Conservation (phyloP, 2,329 filamentous ascomycete species). For the Penicillium sp. region DNA sequence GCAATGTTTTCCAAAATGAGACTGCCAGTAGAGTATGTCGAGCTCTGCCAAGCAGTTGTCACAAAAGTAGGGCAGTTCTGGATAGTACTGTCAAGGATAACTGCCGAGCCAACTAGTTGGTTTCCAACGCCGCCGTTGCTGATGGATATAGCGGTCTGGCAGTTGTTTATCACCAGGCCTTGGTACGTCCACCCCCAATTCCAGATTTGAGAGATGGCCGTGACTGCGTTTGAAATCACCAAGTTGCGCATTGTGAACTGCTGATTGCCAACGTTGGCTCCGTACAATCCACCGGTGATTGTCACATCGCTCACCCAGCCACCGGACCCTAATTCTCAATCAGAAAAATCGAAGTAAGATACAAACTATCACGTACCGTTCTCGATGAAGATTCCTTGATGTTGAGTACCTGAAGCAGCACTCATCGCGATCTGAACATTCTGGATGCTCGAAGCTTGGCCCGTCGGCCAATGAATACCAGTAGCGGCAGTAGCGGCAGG, state of each 20-base stretch:
- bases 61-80: conserved; percentile 54
- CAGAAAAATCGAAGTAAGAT: neutral
- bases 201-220: conserved; percentile 60
- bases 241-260: conserved; percentile 64
- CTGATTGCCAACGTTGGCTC: conserved; percentile 64
- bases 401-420: conserved; percentile 47
- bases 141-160: conserved; percentile 56
- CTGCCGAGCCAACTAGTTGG: conserved; percentile 57
- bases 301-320: conserved; percentile 62
- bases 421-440: conserved; percentile 64
- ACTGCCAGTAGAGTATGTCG: conserved; percentile 50
- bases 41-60: conserved; percentile 46
- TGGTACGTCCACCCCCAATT: conserved; percentile 63
- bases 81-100: conserved; percentile 59
- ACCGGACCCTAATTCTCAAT: conserved; percentile 48
- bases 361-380: conserved; percentile 42
- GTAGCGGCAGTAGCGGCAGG: conserved; percentile 32
- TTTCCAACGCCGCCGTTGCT: conserved; percentile 42
- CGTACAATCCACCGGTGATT: conserved; percentile 63
- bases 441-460: conserved; percentile 61
- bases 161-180: conserved; percentile 55
- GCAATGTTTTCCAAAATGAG: conserved; percentile 59
- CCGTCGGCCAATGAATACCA: conserved; percentile 57
- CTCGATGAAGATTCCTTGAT: conserved; percentile 63
- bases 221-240: conserved; percentile 53